phyloP scores from a whole-genome alignment of 148 eudicot genomes.

The Nepenthes mirabilis region DNA sequence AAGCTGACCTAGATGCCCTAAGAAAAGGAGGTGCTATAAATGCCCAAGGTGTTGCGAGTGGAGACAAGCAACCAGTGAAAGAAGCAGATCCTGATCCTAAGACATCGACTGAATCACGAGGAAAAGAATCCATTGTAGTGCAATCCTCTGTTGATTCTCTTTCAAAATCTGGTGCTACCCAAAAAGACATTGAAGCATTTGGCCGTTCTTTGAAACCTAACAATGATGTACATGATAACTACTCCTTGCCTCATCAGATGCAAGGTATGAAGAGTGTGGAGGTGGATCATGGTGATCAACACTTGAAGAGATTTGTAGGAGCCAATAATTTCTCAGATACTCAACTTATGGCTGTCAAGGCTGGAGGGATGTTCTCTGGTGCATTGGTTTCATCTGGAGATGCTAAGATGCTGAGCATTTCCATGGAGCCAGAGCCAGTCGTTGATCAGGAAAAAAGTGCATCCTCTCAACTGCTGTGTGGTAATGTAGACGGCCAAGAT shows the following conservation, averaged over 20 bases:
- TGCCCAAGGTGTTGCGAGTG: constrained; percentile 13
- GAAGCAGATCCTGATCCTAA: constrained; percentile 19
- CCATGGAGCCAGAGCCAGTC: constrained; percentile 11
- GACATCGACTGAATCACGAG: constrained; percentile 17
- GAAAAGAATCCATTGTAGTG: constrained; percentile 16
- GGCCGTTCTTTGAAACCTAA: constrained; percentile 48
- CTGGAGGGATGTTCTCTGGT: constrained; percentile 15
- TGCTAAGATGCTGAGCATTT: constrained; percentile 22
- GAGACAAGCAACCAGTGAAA: constrained; percentile 16
- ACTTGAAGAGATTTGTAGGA: constrained; percentile 50
- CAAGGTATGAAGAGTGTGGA: constrained; percentile 31
- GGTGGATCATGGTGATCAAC: constrained; percentile 39
- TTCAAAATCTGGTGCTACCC: constrained; percentile 31
- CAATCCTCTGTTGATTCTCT: constrained; percentile 30
- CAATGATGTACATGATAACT: constrained; percentile 21
- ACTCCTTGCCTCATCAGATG: constrained; percentile 57
- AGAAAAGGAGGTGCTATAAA: constrained; percentile 14
- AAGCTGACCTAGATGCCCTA: constrained; percentile 18
- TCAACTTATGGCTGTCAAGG: constrained; percentile 3
- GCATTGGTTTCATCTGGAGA: constrained; percentile 29
- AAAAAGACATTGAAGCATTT: constrained; percentile 53
- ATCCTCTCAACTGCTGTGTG: constrained; percentile 27
- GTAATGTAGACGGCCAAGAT: constrained; percentile 29
- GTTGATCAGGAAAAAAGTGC: constrained; percentile 18
- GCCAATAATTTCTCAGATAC: constrained; percentile 18